Base-by-base conservation (phyloP, 2,329 filamentous ascomycete species). In the Exophiala bonariae region DNA sequence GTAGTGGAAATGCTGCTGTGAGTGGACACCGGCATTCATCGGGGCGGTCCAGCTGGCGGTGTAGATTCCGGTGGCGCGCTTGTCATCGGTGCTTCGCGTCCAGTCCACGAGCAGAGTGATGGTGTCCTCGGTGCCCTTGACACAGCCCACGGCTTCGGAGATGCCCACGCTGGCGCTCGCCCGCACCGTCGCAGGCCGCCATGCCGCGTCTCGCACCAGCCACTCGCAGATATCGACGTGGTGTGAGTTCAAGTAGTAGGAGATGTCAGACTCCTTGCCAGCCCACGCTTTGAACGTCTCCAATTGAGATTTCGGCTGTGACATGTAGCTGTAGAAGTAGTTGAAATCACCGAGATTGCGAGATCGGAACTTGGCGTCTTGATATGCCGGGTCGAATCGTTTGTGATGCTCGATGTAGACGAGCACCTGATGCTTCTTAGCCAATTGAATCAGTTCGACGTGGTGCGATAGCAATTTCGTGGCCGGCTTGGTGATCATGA, bases 311-410 rank as follows among this genome's bases (percentile, higher is more conserved):
- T 95, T 95, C 51, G 86, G 87, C 76, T 96, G 90, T 40, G 84
- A 89, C 90, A 96, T 95, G 80, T 96, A 96, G 60, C 82, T 86
- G 79, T 96, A 96, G 68, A 95, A 96, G 78, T 96, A 96, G 77
- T 95, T 96, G 82, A 96, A 96, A 71, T 96, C 89, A 56, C 91
- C 91, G 6, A 96, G 76, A 63, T 81, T 73, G 11, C 89, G 88
- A 59, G 86, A 83, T 40, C 85, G 81, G 50, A 56, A 55, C 33
- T 44, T 38, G 11, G 92, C 92, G 67, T 96, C 91, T 11, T 88
- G 82, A 73, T 96, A 96, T 17, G 89, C 89, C 2, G 91, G 91
- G 67, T 96, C 91, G 72, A 85, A 96, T 48, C 92, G 89, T 77
- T 96, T 96, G 80, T 96, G 91, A 73, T 96, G 91, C 77, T 96